These are phyloP conservation scores for Suhomyces sp. DNA, from an alignment of 805 yeast genomes.

Conservation along the genomic window DNA sequence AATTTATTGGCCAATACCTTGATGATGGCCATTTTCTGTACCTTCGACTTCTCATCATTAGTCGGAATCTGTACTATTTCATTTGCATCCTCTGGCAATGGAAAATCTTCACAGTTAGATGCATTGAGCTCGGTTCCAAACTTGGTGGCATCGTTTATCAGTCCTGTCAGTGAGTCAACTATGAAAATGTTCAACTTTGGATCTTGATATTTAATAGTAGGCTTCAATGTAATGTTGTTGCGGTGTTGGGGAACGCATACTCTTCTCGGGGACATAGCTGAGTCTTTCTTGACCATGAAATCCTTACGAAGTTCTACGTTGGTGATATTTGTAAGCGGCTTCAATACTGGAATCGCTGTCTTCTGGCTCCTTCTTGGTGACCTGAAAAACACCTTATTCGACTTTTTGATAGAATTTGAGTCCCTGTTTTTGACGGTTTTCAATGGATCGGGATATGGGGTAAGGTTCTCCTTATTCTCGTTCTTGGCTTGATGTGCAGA, in stretches of 20 bases:
- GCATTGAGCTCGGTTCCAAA: constrained; percentile 71
- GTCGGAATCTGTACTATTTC: constrained; percentile 64
- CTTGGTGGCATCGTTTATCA: constrained; percentile 60
- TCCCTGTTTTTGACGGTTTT: constrained; percentile 16
- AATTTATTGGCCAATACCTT: constrained; percentile 26
- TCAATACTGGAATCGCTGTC: constrained; percentile 26
- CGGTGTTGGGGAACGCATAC: constrained; percentile 45
- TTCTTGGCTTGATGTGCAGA: constrained; percentile 7
- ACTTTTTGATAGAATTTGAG: constrained; percentile 18
- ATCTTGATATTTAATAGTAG: constrained; percentile 28
- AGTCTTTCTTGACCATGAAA: constrained; percentile 12
- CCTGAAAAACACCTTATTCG: constrained; percentile 19
- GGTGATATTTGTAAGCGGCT: constrained; percentile 22
- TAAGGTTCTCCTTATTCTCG: constrained; percentile 34
- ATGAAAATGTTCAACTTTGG: constrained; percentile 38
- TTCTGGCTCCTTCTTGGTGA: constrained; percentile 15
- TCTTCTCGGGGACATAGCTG: constrained; percentile 25
- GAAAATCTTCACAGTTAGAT: constrained; percentile 59
- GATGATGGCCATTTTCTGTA: constrained; percentile 42
- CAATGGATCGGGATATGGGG: constrained; percentile 25
- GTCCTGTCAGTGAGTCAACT: constrained; percentile 63
- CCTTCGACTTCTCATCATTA: constrained; percentile 23
- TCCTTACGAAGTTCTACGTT: constrained; percentile 5
- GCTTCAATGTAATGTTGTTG: constrained; percentile 24
- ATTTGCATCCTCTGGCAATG: constrained; percentile 55